Conservation (phyloP, 2,329 filamentous ascomycete genomes). For the Drechslerella stenobrocha region DNA sequence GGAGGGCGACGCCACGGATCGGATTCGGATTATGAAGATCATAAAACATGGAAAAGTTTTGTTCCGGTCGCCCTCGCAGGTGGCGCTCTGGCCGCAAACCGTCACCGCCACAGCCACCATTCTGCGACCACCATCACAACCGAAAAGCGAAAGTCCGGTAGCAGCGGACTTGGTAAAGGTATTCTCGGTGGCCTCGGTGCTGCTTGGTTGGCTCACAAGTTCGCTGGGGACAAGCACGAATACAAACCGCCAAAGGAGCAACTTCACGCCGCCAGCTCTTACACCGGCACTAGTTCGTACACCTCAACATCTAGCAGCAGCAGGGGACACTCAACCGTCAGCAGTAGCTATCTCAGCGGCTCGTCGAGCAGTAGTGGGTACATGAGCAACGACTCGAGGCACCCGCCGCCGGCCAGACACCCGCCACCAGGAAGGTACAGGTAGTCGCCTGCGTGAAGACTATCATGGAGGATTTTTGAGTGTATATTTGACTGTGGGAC, state of each 20-base stretch:
- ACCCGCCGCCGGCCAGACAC: constrained; percentile 27
- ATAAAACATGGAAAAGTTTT: constrained; percentile 38
- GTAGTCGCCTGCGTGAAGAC: constrained; percentile 8
- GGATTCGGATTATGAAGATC: constrained; percentile 15
- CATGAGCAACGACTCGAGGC: constrained; percentile 33
- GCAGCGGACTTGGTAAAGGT: constrained; percentile 26
- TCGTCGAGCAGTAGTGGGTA: constrained; percentile 49
- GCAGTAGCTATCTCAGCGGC: constrained; percentile 45
- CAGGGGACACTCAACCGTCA: constrained; percentile 27
- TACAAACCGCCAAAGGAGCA: constrained; percentile 35
- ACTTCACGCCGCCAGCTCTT: constrained; percentile 12
- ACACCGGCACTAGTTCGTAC: constrained; percentile 27
- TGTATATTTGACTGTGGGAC: constrained; percentile 7
- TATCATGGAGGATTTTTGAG: background rate
- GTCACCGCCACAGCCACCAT: constrained; percentile 39
- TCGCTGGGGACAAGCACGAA: constrained; percentile 27
- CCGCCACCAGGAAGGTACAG: constrained; percentile 41
- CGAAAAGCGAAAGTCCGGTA: constrained; percentile 21
- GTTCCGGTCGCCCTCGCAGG: constrained; percentile 37
- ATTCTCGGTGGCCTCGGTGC: constrained; percentile 37
- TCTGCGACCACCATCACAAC: constrained; percentile 35
- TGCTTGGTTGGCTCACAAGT: constrained; percentile 29
- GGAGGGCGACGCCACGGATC: constrained; percentile 5
- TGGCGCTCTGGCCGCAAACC: constrained; percentile 26
- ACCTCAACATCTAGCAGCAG: constrained; percentile 34